Base-by-base conservation (phyloP, 2,329 filamentous ascomycete species). In the Clarireedia sp. region DNA sequence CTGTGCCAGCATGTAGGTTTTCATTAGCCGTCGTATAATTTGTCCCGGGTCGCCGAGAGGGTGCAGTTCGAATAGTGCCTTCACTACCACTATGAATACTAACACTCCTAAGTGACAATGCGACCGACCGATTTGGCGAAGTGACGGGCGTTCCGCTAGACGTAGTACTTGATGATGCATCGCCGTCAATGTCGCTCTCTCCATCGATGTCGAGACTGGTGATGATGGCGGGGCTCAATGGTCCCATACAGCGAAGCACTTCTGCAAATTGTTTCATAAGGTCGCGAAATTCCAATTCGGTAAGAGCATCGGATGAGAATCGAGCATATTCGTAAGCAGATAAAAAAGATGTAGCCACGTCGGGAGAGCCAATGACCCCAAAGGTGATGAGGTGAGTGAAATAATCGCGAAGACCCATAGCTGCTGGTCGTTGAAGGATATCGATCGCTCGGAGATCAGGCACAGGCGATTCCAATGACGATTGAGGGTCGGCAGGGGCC, bases 191-290 rank as follows among this genome's bases (percentile, higher is more conserved):
- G 47, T 67, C 65, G 38, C 64, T 65, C 19, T 66, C 64, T n/a
- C 29, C 36, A 1, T 62, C 58, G 8, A 61, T 59, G 17, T 63
- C 59, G 5, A 66, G 56, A 29, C 57, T 61, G 21, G 58, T 54
- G 2, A 69, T 55, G 19, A 64, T 46, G 2, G 59, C 58, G 9
- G 60, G 59, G 44, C 57, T 60, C 1, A 69, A 54, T 0, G 80
- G 76, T 26, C 75, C 78, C 87, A 97, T 95, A 17, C 78, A 80
- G 51, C 87, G 82, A 14, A 97, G 74, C 0, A 97, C 74, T 52
- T 87, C 82, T 2, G 91, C 87, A 70, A 97, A 96, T 24, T 88
- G 76, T 55, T 83, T 80, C 90, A 96, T 96, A 29, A 96, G 74
- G 21, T 78, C 73, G 38, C 87, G 79, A 68, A 99, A 97, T 51